Conservation (phyloP, 2,329 filamentous ascomycete genomes). For the Fusarium euwallaceae region DNA sequence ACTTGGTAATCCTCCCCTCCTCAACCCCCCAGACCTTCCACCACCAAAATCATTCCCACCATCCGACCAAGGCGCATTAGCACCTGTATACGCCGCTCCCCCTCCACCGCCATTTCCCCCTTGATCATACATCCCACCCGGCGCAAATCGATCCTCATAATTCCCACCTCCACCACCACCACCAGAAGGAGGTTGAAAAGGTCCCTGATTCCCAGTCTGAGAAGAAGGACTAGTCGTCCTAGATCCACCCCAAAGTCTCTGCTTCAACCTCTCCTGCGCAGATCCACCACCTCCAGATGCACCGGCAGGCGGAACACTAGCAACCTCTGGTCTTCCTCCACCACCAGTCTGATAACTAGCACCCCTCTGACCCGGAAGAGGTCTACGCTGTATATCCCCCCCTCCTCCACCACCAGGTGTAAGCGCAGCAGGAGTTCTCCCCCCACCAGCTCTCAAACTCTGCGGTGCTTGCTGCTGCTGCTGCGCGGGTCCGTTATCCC, state of each 20-base stretch:
- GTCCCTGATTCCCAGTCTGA: constrained; percentile 51
- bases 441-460: constrained; percentile 61
- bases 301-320: constrained; percentile 49
- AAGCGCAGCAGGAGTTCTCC: constrained; percentile 48
- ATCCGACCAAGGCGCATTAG: constrained; percentile 63
- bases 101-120: constrained; percentile 46
- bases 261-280: constrained; percentile 86
- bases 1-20: constrained; percentile 59
- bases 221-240: constrained; percentile 68
- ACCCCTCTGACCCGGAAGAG: constrained; percentile 55
- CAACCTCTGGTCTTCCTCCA: constrained; percentile 28
- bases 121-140: constrained; percentile 60
- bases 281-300: constrained; percentile 57
- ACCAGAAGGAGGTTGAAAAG: constrained; percentile 61
- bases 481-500: constrained; percentile 62
- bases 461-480: constrained; percentile 52
- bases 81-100: constrained; percentile 58
- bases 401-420: constrained; percentile 41
- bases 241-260: constrained; percentile 77
- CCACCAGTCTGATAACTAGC: constrained; percentile 75
- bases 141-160: constrained; percentile 63
- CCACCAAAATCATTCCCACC: constrained; percentile 56
- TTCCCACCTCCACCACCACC: constrained; percentile 47
- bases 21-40: constrained; percentile 45
- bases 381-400: constrained; percentile 53